Base-by-base conservation (phyloP, 768 basidiomycete species). In the Boletus huronensis region DNA sequence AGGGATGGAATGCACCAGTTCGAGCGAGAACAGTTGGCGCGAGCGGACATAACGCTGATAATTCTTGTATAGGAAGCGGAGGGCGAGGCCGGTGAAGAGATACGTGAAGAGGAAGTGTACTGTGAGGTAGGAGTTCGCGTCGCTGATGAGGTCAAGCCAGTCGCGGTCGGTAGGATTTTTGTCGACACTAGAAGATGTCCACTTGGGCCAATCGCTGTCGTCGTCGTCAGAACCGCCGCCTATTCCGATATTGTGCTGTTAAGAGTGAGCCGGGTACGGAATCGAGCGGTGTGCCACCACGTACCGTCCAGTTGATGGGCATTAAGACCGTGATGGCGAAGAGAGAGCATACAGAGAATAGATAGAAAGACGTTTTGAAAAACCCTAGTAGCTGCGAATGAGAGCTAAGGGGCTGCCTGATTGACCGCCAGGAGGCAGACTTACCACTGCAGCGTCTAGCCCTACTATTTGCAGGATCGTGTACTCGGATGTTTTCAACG, bases 381-480 rank as follows among this genome's bases (percentile, higher is more conserved):
- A 99, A 98, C 60, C 87, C 92, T 40, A 99, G 80, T 2, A 98
- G 80, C 93, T 97, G 66, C 28, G n/a, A 39, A 47, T 25, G 35
- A 52, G 21, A 54, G 53, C 11, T 49, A 31, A 60, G 36, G 21
- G 17, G 5, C 14, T 19, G 42, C 28, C n/a, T 17, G 29, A 39
- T 34, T 19, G 28, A 26, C 45, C 26, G 2, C 28, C 28, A 17
- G n/a, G 42, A 29, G 17, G 31, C 10, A 41, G 56, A 78, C 91
- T 64, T 66, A 93, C 93, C 63, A 98, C 97, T 2, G 93, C 95
- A 39, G 96, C 96, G 70, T 99, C 96, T 39, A 99, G 75, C 0
- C 96, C 96, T 13, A 99, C 96, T 47, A 97, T 96, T 70, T 98
- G 94, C 3, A 99, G 77, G 3, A 99, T 84, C 0, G 93, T 89